A percentile compares a stretch with the other conserved stretches of the same genome.
Evolutionary conservation across 345 rosid species (phyloP).

Genomic region (Cochlearia excelsa): DNA sequence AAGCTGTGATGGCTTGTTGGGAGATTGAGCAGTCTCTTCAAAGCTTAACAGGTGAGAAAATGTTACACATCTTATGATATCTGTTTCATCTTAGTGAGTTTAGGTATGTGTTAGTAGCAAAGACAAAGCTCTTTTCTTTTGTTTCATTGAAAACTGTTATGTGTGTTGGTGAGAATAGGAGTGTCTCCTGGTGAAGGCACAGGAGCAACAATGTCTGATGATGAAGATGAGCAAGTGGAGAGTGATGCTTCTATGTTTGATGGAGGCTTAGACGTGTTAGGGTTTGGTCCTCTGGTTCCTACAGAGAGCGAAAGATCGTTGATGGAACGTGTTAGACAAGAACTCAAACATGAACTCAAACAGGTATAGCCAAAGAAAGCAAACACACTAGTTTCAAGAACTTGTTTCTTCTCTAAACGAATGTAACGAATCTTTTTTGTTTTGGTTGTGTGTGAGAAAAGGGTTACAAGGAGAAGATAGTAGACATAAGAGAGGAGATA

Average conservation of each 20-base stretch:
- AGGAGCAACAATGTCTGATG: constrained; percentile 98
- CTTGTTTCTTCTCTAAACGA: neutral
- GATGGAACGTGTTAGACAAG: constrained; percentile 97
- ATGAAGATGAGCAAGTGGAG: constrained; percentile 91
- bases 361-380: constrained; percentile 47
- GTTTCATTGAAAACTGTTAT: neutral
- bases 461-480: constrained; percentile 97
- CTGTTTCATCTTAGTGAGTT: neutral
- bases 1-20: constrained; percentile 99
- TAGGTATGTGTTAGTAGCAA: neutral
- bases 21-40: constrained; percentile 96
- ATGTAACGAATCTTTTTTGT: too few species aligned
- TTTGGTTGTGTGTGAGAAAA: constrained; percentile 20
- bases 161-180: constrained; percentile 48
- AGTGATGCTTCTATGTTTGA: constrained; percentile 80
- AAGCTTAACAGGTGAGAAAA: constrained; percentile 72
- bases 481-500: constrained; percentile 94
- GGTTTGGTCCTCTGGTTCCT: constrained; percentile 94
- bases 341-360: constrained; percentile 88
- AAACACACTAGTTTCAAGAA: neutral
- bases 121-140: neutral
- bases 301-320: constrained; percentile 94
- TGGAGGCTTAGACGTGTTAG: constrained; percentile 76
- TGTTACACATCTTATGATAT: neutral
- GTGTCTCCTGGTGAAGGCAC: constrained; percentile 95